Conservation (phyloP, 495 filamentous ascomycete genomes). For the Aspergillus homomorphus region DNA sequence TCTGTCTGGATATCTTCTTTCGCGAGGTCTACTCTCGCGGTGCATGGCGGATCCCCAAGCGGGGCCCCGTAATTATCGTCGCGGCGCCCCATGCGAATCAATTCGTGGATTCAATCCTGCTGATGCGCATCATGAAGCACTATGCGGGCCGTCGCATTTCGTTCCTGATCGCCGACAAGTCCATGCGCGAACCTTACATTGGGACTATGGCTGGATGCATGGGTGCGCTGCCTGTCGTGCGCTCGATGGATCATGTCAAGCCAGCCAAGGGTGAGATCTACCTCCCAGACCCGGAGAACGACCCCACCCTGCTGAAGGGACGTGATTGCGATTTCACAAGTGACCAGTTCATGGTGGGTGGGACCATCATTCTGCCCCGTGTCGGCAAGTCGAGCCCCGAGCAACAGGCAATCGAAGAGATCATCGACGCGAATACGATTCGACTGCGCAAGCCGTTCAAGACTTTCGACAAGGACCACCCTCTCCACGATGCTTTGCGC, state of each 20-base stretch:
- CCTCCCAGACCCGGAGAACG: slow-evolving; percentile 80
- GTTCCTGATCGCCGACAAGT: slow-evolving; percentile 92
- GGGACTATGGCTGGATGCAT: slow-evolving; percentile 74
- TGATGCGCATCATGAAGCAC: slow-evolving; percentile 82
- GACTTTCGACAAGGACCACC: neutral
- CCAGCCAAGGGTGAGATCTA: slow-evolving; percentile 78
- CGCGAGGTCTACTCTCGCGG: slow-evolving; percentile 93
- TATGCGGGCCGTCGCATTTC: slow-evolving; percentile 86
- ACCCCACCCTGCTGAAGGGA: slow-evolving; percentile 82
- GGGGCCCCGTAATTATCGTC: slow-evolving; percentile 89
- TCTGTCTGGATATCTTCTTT: slow-evolving; percentile 93
- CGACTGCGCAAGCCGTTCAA: slow-evolving; percentile 7
- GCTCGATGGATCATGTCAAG: slow-evolving; percentile 85
- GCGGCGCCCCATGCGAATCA: slow-evolving; percentile 98
- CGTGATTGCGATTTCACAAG: slow-evolving; percentile 78
- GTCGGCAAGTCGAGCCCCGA: slow-evolving; percentile 47
- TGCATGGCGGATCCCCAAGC: slow-evolving; percentile 85
- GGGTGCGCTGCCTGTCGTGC: slow-evolving; percentile 82
- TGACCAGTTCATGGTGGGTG: slow-evolving; percentile 68
- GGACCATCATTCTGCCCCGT: slow-evolving; percentile 80
- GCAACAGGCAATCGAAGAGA: slow-evolving; percentile 6
- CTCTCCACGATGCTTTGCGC: slow-evolving; percentile 56
- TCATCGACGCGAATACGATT: neutral
- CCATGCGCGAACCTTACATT: slow-evolving; percentile 82
- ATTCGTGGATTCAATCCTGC: slow-evolving; percentile 93